Evolutionary conservation across 345 rosid species (phyloP).

Genomic region (Eucalyptus sp.): DNA sequence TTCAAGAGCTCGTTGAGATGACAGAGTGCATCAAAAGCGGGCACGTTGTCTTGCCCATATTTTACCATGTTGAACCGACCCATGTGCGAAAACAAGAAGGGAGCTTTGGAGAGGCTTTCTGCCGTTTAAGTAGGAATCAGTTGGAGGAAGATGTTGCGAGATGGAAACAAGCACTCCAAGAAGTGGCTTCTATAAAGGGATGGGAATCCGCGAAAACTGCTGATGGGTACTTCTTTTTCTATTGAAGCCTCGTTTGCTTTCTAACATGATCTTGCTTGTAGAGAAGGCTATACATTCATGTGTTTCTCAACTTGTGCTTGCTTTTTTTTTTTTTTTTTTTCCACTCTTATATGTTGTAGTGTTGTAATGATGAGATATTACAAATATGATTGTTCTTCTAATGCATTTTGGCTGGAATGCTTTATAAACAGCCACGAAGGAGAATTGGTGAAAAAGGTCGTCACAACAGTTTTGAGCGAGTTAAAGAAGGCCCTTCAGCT

Average conservation of each 20-base stretch:
- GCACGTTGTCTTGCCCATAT: background rate
- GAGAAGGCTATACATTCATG: background rate
- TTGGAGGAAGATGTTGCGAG: background rate
- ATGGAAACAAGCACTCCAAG: background rate
- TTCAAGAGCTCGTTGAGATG: background rate
- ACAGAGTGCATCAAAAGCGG: background rate
- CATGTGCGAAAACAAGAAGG: background rate
- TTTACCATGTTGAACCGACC: background rate
- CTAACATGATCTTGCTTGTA: background rate
- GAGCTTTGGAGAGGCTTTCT: background rate
- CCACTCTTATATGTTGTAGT: background rate
- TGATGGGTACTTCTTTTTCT: background rate
- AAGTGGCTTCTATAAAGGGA: background rate
- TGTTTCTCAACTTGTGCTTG: background rate
- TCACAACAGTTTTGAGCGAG: background rate
- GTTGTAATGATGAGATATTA: background rate
- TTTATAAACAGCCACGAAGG: background rate
- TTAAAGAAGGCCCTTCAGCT: background rate
- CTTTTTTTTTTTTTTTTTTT: rapidly evolving
- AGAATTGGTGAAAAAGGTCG: background rate
- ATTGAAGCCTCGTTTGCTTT: rapidly evolving
- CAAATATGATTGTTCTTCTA: background rate
- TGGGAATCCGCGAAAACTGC: background rate
- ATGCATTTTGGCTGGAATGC: rapidly evolving
- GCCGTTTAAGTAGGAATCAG: background rate